Percentiles rank a stretch among this genome's conserved stretches.
Evolutionary conservation across 1,284 basidiomycete species (phyloP).

Genomic region (Prillingera fragicola): DNA sequence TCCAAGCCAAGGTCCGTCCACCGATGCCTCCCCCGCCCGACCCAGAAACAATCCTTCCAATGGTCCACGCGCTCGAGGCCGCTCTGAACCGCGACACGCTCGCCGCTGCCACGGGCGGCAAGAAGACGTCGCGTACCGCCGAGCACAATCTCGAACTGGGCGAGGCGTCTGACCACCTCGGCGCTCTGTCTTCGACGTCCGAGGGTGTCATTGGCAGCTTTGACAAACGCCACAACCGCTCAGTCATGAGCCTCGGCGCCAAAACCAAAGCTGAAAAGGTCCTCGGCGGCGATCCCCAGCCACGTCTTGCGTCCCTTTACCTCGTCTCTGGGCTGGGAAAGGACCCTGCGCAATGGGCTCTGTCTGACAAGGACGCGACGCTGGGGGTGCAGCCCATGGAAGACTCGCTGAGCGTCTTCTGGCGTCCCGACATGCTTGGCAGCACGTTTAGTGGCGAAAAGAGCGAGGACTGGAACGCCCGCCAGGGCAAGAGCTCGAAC

Average conservation of each 20-base stretch:
- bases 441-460: slow-evolving; percentile 71
- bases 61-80: slow-evolving; percentile 1
- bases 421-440: slow-evolving; percentile 88
- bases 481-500: slow-evolving; percentile 27
- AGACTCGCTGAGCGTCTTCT: slow-evolving; percentile 83
- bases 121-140: background rate
- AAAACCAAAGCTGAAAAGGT: slow-evolving; percentile 35
- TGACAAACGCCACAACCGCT: slow-evolving; percentile 17
- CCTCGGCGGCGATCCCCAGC: slow-evolving; percentile 29
- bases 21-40: background rate
- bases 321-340: slow-evolving; percentile 50
- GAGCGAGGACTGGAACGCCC: slow-evolving; percentile 19
- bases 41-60: background rate
- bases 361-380: slow-evolving; percentile 81
- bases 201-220: slow-evolving; percentile 18
- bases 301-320: slow-evolving; percentile 50
- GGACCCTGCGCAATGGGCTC: slow-evolving; percentile 62
- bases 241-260: slow-evolving; percentile 14
- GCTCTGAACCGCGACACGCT: background rate
- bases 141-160: slow-evolving; percentile 1
- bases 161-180: slow-evolving; percentile 11
- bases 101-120: background rate
- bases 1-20: background rate
- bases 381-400: slow-evolving; percentile 76
- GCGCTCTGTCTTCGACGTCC: slow-evolving; percentile 2